Percentiles rank a stretch among this genome's conserved stretches.
These are phyloP conservation scores for Colletotrichum tanaceti DNA, from an alignment of 2,329 filamentous ascomycete genomes.

Conservation along the genomic window DNA sequence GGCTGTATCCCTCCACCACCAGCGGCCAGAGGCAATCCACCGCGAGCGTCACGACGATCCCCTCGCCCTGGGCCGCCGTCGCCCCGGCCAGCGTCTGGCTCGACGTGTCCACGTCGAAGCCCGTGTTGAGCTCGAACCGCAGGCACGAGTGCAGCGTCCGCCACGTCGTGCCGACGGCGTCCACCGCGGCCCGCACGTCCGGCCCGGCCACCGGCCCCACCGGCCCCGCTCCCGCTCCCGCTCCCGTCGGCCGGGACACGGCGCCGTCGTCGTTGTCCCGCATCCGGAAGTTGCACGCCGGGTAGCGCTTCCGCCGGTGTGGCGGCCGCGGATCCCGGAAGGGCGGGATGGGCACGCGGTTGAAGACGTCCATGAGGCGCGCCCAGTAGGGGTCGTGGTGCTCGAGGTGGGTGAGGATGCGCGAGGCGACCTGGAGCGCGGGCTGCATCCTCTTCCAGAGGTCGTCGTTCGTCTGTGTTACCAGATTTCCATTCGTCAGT, in stretches of 20 bases:
- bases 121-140: background rate
- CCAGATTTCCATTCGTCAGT: slow-evolving; percentile 7
- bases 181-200: background rate
- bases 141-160: slow-evolving; percentile 1
- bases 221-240: no score
- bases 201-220: background rate
- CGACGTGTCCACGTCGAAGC: background rate
- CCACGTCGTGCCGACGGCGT: background rate
- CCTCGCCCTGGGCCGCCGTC: background rate
- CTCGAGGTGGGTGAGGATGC: slow-evolving; percentile 40
- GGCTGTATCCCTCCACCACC: background rate
- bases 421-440: slow-evolving; percentile 45
- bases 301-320: background rate
- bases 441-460: slow-evolving; percentile 48
- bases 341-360: slow-evolving; percentile 41
- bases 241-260: no score
- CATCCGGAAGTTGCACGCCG: background rate
- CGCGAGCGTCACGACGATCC: background rate
- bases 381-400: slow-evolving; percentile 42
- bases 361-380: slow-evolving; percentile 44
- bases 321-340: slow-evolving; percentile 34
- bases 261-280: background rate
- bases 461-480: slow-evolving; percentile 43
- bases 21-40: slow-evolving; percentile 4
- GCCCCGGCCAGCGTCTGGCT: background rate